These are phyloP conservation scores for Pythium volutum DNA, from an alignment of 352 stramenopile genomes.

Conservation along the genomic window DNA sequence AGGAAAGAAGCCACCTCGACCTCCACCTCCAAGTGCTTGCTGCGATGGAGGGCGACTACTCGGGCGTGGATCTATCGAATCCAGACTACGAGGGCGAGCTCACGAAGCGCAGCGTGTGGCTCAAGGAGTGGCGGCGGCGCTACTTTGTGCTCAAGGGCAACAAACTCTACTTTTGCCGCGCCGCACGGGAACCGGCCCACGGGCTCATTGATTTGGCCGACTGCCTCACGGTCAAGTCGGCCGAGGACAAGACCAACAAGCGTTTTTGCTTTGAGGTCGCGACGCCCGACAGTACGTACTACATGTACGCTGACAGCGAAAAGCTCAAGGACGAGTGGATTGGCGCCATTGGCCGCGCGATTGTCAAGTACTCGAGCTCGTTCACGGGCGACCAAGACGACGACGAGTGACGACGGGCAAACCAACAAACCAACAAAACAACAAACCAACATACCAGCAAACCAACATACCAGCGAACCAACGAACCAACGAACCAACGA, in stretches of 20 bases:
- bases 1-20: not conserved
- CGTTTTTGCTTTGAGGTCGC: slow-evolving; percentile 89
- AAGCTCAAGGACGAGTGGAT: slow-evolving; percentile 93
- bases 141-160: slow-evolving; percentile 92
- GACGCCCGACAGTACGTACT: slow-evolving; percentile 87
- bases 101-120: slow-evolving; percentile 90
- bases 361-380: slow-evolving; percentile 96
- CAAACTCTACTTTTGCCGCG: slow-evolving; percentile 88
- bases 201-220: slow-evolving; percentile 88
- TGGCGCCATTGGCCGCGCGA: slow-evolving; percentile 94
- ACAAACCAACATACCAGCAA: not conserved
- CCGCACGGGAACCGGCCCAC: slow-evolving; percentile 73
- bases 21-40: not conserved
- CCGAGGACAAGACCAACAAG: slow-evolving; percentile 92
- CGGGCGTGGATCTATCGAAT: slow-evolving; percentile 69
- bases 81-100: slow-evolving; percentile 87
- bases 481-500: too few species aligned
- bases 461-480: not conserved
- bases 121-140: slow-evolving; percentile 89
- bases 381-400: slow-evolving; percentile 92
- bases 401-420: slow-evolving; percentile 23
- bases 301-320: slow-evolving; percentile 91
- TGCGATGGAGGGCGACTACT: slow-evolving; percentile 73
- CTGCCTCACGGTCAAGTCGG: slow-evolving; percentile 89
- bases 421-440: not conserved